phyloP scores from a whole-genome alignment of 345 rosid species.

The Acer saccharum region DNA sequence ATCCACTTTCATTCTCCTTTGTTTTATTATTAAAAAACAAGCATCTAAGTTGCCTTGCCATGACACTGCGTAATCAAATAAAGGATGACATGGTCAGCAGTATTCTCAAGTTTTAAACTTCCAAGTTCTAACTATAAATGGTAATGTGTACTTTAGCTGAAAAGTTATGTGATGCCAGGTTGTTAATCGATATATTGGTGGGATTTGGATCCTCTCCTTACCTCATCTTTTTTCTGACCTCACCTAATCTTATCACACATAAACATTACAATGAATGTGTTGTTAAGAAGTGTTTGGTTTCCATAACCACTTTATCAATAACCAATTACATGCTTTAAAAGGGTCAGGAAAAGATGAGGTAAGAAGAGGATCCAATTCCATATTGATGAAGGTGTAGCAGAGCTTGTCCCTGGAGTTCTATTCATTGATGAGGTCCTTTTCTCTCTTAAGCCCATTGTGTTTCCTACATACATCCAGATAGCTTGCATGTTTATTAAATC shows the following conservation, averaged over 20 bases:
- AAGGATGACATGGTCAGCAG: not conserved
- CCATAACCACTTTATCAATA: no score
- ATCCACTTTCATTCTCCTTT: not conserved
- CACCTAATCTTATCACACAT: no score
- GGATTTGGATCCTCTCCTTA: no score
- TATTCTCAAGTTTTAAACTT: conserved; percentile 6
- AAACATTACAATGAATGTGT: no score
- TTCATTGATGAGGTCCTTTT: conserved; percentile 89
- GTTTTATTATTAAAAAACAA: not conserved
- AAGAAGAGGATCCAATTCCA: no score
- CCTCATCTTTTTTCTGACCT: no score
- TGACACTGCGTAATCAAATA: not conserved
- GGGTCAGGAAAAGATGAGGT: no score
- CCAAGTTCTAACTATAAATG: not conserved
- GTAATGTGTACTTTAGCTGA: conserved; percentile 10
- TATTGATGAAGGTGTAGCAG: conserved; percentile 96
- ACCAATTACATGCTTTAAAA: no score
- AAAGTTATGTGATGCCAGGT: conserved; percentile 54
- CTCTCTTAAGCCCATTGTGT: conserved; percentile 10
- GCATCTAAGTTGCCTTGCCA: not conserved
- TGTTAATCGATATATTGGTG: conserved; percentile 90
- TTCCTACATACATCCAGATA: no score
- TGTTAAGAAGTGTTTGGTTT: no score
- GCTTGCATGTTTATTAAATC: no score
- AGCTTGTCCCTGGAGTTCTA: conserved; percentile 98